These are phyloP conservation scores for Amylostereum chailletii DNA, from an alignment of 1,284 basidiomycete species.

Conservation along the genomic window DNA sequence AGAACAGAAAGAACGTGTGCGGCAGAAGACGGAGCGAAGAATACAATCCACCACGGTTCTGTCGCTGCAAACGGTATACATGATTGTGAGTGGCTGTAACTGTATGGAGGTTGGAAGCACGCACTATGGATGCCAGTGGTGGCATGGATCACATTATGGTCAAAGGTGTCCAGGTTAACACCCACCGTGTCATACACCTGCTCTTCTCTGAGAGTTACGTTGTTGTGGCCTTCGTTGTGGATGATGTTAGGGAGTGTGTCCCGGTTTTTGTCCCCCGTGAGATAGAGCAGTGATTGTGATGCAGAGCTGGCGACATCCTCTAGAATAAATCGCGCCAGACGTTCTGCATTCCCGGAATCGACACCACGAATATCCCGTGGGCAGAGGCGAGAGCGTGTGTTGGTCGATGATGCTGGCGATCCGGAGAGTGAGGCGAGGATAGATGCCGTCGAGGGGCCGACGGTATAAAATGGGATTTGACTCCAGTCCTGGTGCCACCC, in stretches of 20 bases:
- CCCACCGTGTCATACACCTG: constrained; percentile 63
- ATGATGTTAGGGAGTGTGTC: constrained; percentile 56
- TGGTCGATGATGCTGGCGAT: constrained; percentile 7
- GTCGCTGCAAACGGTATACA: not conserved
- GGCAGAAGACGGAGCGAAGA: constrained; percentile 70
- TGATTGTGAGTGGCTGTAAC: not conserved
- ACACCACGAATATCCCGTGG: constrained; percentile 39
- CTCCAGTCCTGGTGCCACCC: constrained; percentile 33
- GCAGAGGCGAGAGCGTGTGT: constrained; percentile 20
- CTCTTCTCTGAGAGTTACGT: constrained; percentile 36
- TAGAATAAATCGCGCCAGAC: constrained; percentile 58
- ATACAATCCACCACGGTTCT: constrained; percentile 56
- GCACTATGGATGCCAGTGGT: constrained; percentile 2
- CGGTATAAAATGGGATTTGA: constrained; percentile 61
- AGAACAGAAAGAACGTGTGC: constrained; percentile 47
- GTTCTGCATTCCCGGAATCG: constrained; percentile 54
- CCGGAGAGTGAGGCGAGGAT: constrained; percentile 31
- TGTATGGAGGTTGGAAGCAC: not conserved
- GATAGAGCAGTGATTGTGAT: constrained; percentile 42
- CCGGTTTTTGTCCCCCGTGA: constrained; percentile 76
- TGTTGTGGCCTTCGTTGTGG: constrained; percentile 20
- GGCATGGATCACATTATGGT: not conserved
- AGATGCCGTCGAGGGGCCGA: constrained; percentile 55
- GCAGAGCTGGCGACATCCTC: constrained; percentile 21
- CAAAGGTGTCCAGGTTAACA: not conserved